These are phyloP conservation scores for Polyporus tsugae DNA, from an alignment of 1,284 basidiomycete genomes.

Conservation along the genomic window DNA sequence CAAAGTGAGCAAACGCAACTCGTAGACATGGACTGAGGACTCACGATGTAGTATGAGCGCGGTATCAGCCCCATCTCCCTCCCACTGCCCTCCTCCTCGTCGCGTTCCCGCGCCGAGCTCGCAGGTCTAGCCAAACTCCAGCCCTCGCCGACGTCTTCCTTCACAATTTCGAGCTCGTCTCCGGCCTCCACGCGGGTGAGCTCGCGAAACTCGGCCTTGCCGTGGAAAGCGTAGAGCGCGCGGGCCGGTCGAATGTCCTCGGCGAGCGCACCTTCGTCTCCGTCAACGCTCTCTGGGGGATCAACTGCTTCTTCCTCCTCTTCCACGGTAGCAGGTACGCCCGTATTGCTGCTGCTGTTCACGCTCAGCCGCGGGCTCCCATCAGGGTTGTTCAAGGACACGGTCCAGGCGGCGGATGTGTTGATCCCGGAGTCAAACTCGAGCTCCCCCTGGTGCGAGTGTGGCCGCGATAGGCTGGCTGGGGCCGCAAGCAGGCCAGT, in stretches of 20 bases:
- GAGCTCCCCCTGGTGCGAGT: constrained; percentile 24
- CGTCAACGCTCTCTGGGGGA: constrained; percentile 49
- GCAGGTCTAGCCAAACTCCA: constrained; percentile 71
- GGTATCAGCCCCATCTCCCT: constrained; percentile 73
- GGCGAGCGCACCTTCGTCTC: constrained; percentile 39
- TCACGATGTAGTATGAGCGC: constrained; percentile 74
- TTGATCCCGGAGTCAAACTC: constrained; percentile 82
- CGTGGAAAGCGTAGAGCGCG: constrained; percentile 76
- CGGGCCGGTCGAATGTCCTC: constrained; percentile 59
- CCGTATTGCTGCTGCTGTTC: constrained; percentile 1
- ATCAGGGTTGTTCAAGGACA: constrained; percentile 58
- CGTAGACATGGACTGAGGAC: background rate
- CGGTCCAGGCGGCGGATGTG: constrained; percentile 78
- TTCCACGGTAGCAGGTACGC: background rate
- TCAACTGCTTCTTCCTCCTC: constrained; percentile 31
- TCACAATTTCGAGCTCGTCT: constrained; percentile 70
- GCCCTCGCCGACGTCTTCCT: constrained; percentile 72
- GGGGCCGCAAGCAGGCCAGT: constrained; percentile 22
- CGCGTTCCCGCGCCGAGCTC: constrained; percentile 22
- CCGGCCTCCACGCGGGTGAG: constrained; percentile 65
- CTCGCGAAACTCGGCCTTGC: constrained; percentile 77
- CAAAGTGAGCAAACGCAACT: background rate
- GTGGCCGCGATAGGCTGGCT: constrained; percentile 27
- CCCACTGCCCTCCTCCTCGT: constrained; percentile 46
- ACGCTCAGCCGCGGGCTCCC: constrained; percentile 32